These are phyloP conservation scores for Aegilops sharonensis DNA, from an alignment of 176 grass and related monocot genomes.

Conservation along the genomic window DNA sequence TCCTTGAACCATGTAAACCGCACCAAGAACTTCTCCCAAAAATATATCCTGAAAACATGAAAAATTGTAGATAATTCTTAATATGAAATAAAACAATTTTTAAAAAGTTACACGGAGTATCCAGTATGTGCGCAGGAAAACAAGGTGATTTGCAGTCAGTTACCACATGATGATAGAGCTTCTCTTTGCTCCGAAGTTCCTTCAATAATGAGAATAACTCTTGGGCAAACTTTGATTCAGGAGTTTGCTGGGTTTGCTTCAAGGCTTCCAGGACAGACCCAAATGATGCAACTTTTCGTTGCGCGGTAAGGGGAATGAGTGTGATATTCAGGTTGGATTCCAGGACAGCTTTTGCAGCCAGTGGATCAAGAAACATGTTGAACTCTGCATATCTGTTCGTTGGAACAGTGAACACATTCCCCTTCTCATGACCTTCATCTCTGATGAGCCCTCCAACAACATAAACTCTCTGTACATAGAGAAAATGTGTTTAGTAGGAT, in stretches of 20 bases:
- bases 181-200: constrained; percentile 44
- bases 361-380: constrained; percentile 89
- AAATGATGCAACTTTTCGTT: constrained; percentile 60
- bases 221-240: constrained; percentile 61
- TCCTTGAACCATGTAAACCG: constrained; percentile 55
- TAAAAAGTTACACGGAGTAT: neutral
- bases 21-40: constrained; percentile 68
- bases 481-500: neutral
- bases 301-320: constrained; percentile 57
- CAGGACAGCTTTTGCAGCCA: constrained; percentile 60
- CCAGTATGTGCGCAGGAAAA: neutral
- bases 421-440: constrained; percentile 37
- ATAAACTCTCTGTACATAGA: constrained; percentile 55
- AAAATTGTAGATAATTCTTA: neutral
- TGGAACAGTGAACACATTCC: constrained; percentile 72
- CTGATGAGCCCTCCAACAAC: constrained; percentile 67
- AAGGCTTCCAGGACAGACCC: constrained; percentile 38
- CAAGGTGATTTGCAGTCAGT: neutral
- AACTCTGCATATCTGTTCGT: constrained; percentile 70
- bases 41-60: constrained; percentile 49
- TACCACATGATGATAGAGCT: constrained; percentile 76
- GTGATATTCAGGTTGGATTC: constrained; percentile 63
- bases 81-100: neutral
- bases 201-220: constrained; percentile 55
- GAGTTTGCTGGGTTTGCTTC: constrained; percentile 34